Percentiles rank a stretch among this genome's conserved stretches.
Evolutionary conservation across 1,284 basidiomycete species (phyloP).

Genomic region (Paramarasmius palmivorus): DNA sequence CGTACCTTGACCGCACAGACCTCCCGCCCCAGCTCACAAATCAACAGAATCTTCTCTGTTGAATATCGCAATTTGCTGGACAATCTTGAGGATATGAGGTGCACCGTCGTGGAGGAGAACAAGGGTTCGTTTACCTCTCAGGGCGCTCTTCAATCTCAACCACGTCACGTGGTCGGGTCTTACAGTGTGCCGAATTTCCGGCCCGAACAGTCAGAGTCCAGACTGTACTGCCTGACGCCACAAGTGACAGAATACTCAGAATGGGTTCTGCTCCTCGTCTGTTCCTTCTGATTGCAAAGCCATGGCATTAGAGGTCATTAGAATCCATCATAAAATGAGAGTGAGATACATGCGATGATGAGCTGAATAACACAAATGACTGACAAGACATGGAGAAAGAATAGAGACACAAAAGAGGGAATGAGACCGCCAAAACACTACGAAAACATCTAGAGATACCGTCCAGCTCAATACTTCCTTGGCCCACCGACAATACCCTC

Average conservation of each 20-base stretch:
- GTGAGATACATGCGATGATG: neutral
- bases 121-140: constrained; percentile 6
- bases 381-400: neutral
- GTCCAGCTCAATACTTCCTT: constrained; percentile 6
- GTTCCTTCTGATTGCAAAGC: no score
- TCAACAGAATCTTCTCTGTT: constrained; percentile 9
- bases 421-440: neutral
- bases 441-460: neutral
- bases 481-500: constrained; percentile 51
- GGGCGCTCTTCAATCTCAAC: constrained; percentile 2
- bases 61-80: constrained; percentile 9
- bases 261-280: no score
- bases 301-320: constrained; percentile 2
- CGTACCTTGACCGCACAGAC: constrained; percentile 11
- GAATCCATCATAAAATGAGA: neutral
- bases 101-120: constrained; percentile 11
- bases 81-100: constrained; percentile 7
- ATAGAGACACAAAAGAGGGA: neutral
- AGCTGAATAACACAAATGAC: no score
- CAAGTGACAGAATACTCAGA: no score
- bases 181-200: no score
- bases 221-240: neutral
- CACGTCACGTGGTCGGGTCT: constrained; percentile 14
- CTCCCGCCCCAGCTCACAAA: constrained; percentile 13
- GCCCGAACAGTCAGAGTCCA: no score